These are phyloP conservation scores for Tolypocladium cylindrosporum DNA, from an alignment of 2,329 filamentous ascomycete genomes.

Conservation along the genomic window DNA sequence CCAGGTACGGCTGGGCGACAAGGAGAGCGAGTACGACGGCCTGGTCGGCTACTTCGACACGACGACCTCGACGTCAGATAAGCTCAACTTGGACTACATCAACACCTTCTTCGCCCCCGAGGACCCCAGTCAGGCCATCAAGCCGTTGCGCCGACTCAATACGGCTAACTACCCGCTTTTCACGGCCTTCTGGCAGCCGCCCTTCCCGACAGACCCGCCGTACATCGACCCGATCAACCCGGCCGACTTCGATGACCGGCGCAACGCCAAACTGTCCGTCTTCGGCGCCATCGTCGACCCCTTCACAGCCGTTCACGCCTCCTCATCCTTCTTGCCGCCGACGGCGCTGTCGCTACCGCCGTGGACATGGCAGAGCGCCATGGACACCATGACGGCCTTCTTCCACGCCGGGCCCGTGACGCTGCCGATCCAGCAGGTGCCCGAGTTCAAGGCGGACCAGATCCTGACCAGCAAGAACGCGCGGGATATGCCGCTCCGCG, in stretches of 20 bases:
- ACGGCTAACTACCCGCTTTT: conserved; percentile 14
- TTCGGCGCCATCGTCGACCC: conserved; percentile 26
- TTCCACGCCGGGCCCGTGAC: conserved; percentile 26
- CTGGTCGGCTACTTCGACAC: conserved; percentile 28
- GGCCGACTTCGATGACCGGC: conserved; percentile 1
- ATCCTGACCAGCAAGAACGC: neutral
- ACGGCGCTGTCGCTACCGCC: conserved; percentile 16
- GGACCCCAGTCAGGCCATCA: neutral
- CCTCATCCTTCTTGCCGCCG: conserved; percentile 22
- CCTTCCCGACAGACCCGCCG: neutral
- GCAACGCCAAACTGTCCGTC: conserved; percentile 7
- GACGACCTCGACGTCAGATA: neutral
- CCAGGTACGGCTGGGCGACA: conserved; percentile 25
- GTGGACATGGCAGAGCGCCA: conserved; percentile 26
- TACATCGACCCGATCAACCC: neutral
- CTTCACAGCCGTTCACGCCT: conserved; percentile 24
- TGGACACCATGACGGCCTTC: conserved; percentile 29
- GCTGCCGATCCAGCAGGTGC: conserved; percentile 3
- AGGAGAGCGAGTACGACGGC: conserved; percentile 22
- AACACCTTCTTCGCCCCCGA: conserved; percentile 15
- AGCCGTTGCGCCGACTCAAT: conserved; percentile 2
- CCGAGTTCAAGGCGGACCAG: neutral
- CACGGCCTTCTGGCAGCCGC: conserved; percentile 13
- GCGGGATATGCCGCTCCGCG: neutral
- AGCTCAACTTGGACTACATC: conserved; percentile 13